phyloP scores from a whole-genome alignment of 768 basidiomycete genomes.

The Goffeauzyma gilvescens region DNA sequence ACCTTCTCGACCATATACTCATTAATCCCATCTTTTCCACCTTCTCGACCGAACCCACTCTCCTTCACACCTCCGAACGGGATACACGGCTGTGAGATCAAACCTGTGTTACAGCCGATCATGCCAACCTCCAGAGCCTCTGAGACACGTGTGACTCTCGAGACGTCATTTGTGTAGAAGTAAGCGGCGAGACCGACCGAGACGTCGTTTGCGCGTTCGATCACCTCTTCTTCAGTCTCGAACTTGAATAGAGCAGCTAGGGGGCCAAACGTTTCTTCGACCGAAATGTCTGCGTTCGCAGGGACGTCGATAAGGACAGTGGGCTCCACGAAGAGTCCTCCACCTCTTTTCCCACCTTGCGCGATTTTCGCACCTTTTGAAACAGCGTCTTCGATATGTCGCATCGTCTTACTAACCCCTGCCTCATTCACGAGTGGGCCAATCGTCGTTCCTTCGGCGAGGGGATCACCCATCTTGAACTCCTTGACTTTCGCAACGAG shows the following conservation, averaged over 20 bases:
- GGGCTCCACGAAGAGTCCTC: constrained; percentile 68
- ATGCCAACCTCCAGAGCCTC: constrained; percentile 87
- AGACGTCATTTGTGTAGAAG: constrained; percentile 73
- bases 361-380: constrained; percentile 50
- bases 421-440: too few relatives aligned
- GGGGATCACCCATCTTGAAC: constrained; percentile 63
- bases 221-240: constrained; percentile 81
- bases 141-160: constrained; percentile 80
- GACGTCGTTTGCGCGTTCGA: constrained; percentile 53
- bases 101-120: constrained; percentile 44
- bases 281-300: constrained; percentile 36
- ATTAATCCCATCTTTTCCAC: constrained; percentile 58
- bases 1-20: constrained; percentile 37
- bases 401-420: too few relatives aligned
- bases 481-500: constrained; percentile 44
- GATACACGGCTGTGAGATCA: constrained; percentile 47
- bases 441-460: constrained; percentile 55
- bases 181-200: constrained; percentile 90
- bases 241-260: constrained; percentile 49
- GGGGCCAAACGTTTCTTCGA: constrained; percentile 87
- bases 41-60: constrained; percentile 57
- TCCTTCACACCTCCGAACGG: constrained; percentile 74
- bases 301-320: constrained; percentile 58
- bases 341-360: constrained; percentile 47
- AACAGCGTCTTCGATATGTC: constrained; percentile 60